Percentiles rank a stretch among this genome's conserved stretches.
These are phyloP conservation scores for Heliamphora exappendiculata DNA, from an alignment of 148 eudicot genomes.

Conservation along the genomic window DNA sequence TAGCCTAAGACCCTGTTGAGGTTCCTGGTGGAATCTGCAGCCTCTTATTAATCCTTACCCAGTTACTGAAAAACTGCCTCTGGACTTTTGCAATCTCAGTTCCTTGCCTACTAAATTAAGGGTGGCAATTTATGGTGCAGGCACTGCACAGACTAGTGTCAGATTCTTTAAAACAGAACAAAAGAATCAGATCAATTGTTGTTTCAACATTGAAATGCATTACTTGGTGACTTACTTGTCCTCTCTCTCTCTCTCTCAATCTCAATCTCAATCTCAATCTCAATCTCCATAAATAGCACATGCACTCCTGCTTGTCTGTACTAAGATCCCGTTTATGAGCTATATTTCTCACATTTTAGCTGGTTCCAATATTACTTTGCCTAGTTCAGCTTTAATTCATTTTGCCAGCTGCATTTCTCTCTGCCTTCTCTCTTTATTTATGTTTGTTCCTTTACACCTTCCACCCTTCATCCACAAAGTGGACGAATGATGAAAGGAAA, in stretches of 20 bases:
- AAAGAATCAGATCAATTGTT: background rate
- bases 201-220: background rate
- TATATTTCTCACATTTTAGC: background rate
- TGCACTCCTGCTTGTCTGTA: background rate
- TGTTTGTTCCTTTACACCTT: background rate
- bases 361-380: background rate
- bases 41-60: background rate
- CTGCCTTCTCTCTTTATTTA: background rate
- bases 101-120: background rate
- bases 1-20: too few species aligned
- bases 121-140: background rate
- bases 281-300: background rate
- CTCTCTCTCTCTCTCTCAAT: background rate
- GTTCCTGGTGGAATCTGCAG: too few species aligned
- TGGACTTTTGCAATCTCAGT: background rate
- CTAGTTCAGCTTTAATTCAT: background rate
- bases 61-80: background rate
- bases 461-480: background rate
- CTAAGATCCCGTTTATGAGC: background rate
- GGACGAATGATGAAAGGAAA: background rate
- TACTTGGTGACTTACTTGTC: background rate
- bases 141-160: background rate
- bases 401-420: slow-evolving; percentile 4
- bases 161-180: background rate
- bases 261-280: background rate